Conservation (phyloP, 441 rosid species). For the Eutrema salsugineum region DNA sequence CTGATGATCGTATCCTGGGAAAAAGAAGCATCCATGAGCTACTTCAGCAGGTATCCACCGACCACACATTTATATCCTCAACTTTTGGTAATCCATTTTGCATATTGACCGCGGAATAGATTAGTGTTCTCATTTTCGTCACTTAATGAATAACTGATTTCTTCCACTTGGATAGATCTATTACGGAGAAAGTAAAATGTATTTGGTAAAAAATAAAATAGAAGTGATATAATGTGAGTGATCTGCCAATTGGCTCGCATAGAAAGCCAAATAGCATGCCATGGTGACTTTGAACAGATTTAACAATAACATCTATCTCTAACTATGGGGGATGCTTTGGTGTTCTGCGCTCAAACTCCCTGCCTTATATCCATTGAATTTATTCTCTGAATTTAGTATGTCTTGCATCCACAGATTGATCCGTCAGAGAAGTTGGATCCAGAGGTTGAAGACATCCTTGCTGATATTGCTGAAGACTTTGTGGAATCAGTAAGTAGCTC, state of each 20-base stretch:
- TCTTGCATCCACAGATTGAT: conserved; percentile 56
- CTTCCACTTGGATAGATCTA: background rate
- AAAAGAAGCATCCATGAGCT: conserved; percentile 90
- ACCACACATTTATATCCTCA: conserved; percentile 10
- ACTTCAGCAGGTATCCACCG: conserved; percentile 67
- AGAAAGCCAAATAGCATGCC: background rate
- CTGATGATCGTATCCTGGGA: conserved; percentile 61
- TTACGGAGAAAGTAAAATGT: background rate
- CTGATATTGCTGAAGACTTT: conserved; percentile 90
- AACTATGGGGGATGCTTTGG: background rate
- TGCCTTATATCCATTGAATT: background rate
- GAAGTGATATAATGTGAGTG: background rate
- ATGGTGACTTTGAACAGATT: background rate
- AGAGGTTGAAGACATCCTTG: conserved; percentile 87
- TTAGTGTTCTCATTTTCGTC: background rate
- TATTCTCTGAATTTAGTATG: background rate
- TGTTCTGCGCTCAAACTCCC: background rate
- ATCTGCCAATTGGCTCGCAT: background rate
- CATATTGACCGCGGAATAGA: conserved; percentile 1
- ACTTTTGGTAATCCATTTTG: background rate
- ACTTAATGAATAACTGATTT: background rate
- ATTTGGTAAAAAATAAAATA: background rate
- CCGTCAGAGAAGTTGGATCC: conserved; percentile 86
- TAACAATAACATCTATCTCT: background rate
- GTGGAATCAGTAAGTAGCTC: conserved; percentile 76